Evolutionary conservation across 2,329 filamentous ascomycete genomes (phyloP).

Genomic region (Cadophora sp.): DNA sequence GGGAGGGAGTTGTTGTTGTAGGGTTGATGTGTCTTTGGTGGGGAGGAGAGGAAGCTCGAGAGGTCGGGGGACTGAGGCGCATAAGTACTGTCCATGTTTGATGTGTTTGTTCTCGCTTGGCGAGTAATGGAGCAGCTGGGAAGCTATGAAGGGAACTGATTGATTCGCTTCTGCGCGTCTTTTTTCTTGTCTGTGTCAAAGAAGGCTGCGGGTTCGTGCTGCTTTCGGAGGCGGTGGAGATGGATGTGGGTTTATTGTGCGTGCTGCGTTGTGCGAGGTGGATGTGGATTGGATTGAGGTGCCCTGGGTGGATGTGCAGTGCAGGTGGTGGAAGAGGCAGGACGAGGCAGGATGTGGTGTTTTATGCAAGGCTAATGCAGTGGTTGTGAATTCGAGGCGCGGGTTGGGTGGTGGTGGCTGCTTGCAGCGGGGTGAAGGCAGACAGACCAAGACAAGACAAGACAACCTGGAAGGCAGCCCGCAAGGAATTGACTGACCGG

Average conservation of each 20-base stretch:
- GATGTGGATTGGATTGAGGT: too few species aligned
- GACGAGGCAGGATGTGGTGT: too few species aligned
- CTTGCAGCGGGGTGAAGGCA: background rate
- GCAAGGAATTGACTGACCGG: too few species aligned
- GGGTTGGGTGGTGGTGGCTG: background rate
- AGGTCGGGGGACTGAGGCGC: conserved; percentile 46
- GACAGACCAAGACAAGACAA: too few species aligned
- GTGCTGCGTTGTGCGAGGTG: background rate
- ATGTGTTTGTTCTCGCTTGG: background rate
- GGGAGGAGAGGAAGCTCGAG: conserved; percentile 41
- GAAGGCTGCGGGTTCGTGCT: background rate
- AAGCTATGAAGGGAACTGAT: background rate
- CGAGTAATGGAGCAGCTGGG: background rate
- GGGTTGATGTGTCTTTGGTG: conserved; percentile 36
- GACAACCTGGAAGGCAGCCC: too few species aligned
- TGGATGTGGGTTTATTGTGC: background rate
- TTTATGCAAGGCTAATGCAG: conserved; percentile 41
- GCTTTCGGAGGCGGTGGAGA: conserved; percentile 20
- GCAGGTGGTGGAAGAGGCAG: conserved; percentile 31
- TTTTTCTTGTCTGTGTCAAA: background rate
- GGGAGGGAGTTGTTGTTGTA: conserved; percentile 26
- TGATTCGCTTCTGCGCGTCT: conserved; percentile 12
- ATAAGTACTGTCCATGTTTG: conserved; percentile 43
- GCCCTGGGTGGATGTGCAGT: too few species aligned
- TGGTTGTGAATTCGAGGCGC: conserved; percentile 22